These are phyloP conservation scores for Aphanomyces stellatus DNA, from an alignment of 352 stramenopile genomes.

Conservation along the genomic window DNA sequence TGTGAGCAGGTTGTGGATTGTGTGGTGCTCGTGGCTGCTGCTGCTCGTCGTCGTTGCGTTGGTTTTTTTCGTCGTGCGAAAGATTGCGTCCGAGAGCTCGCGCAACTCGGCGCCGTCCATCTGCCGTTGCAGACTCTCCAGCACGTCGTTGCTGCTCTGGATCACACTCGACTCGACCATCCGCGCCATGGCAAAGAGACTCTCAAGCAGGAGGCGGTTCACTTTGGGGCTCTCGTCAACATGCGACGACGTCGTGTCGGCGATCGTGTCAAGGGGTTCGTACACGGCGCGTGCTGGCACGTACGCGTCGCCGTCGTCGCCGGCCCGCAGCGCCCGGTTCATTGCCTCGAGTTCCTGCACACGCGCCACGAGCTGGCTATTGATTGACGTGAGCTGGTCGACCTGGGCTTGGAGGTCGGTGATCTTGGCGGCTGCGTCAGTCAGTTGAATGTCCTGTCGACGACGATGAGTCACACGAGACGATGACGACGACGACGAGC, in stretches of 20 bases:
- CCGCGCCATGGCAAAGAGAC: slow-evolving; percentile 72
- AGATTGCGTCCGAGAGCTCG: slow-evolving; percentile 27
- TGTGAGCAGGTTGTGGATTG: slow-evolving; percentile 11
- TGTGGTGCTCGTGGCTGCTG: background rate
- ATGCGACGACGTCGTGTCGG: slow-evolving; percentile 44
- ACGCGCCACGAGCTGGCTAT: slow-evolving; percentile 49
- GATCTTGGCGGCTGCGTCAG: slow-evolving; percentile 50
- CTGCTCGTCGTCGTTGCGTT: background rate
- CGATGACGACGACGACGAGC: too few relatives aligned
- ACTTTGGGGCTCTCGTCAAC: slow-evolving; percentile 31
- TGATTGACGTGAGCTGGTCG: slow-evolving; percentile 68
- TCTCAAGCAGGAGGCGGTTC: slow-evolving; percentile 73
- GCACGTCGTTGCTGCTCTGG: slow-evolving; percentile 70
- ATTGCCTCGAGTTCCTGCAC: slow-evolving; percentile 48
- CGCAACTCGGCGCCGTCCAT: slow-evolving; percentile 56
- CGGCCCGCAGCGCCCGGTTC: slow-evolving; percentile 23
- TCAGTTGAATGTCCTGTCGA: slow-evolving; percentile 48
- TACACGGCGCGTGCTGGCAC: slow-evolving; percentile 18
- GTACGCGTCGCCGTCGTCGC: background rate
- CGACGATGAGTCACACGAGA: too few relatives aligned
- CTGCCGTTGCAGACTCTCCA: slow-evolving; percentile 73
- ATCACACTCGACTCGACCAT: slow-evolving; percentile 81
- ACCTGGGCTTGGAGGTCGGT: slow-evolving; percentile 67
- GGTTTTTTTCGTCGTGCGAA: background rate
- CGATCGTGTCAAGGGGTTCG: slow-evolving; percentile 47